Base-by-base conservation (phyloP, 2,329 filamentous ascomycete species). In the Epichloe baconii region DNA sequence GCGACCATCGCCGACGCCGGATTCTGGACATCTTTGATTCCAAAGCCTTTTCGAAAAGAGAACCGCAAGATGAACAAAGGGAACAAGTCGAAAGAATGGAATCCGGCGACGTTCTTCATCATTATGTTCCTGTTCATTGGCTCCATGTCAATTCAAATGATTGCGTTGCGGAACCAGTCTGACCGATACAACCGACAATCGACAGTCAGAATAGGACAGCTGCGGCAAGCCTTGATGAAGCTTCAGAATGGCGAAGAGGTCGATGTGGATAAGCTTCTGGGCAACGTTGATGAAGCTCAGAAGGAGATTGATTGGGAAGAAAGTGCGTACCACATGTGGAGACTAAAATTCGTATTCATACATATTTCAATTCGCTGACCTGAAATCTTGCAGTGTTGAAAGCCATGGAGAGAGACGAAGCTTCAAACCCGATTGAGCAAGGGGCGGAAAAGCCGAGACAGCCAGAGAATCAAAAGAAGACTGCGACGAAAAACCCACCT, bases 71-170 rank as follows among this genome's bases (percentile, higher is more conserved):
- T 58, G 15, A 60, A 55, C 42, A 69, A 69, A 60, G 66, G 65
- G 23, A 78, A 75, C 56, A 48, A 47, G 23, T 70, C 76, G 15
- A 83, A 79, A 62, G 78, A 81, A 58, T 87, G 84, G 82, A 91
- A 91, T 59, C 86, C 87, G 3, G 85, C 85, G 19, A 89, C 83
- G 0, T 91, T 88, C 62, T 93, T 83, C 66, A 87, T 91, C 58
- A 73, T 83, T 59, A 87, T 91, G 56, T 89, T 89, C 61, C 73
- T 89, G 41, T 76, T 97, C 56, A 91, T 97, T 56, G 94, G 94
- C 4, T 95, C 88, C 55, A 95, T 96, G 75, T 87, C 91, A 14
- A 96, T 98, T 59, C 87, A 96, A 61, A 86, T 93, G 76, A 84
- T 98, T 62, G 76, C 82, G 37, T 66, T 97, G 60, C 85, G 83